Percentiles rank a stretch among this genome's conserved stretches.
These are phyloP conservation scores for Krasilnikovozyma curviuscula DNA, from an alignment of 768 basidiomycete genomes.

Conservation along the genomic window DNA sequence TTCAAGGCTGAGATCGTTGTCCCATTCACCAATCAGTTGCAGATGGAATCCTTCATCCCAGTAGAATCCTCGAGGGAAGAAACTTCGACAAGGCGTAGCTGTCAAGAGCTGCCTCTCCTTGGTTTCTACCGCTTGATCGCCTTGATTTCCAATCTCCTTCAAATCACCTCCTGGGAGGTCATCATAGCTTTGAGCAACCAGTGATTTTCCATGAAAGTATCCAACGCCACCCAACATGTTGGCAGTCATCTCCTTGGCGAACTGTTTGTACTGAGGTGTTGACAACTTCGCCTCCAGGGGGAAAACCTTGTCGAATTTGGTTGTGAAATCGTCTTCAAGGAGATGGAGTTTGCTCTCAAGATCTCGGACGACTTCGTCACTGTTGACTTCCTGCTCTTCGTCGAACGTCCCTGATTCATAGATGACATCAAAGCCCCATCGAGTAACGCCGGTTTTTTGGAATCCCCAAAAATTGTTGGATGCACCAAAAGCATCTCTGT, in stretches of 20 bases:
- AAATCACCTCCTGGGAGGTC: conserved; percentile 35
- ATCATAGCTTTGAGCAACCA: conserved; percentile 83
- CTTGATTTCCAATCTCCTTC: conserved; percentile 29
- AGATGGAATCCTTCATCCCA: conserved; percentile 99
- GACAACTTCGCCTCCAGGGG: too few relatives aligned
- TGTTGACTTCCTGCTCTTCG: conserved; percentile 15
- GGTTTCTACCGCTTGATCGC: conserved; percentile 4
- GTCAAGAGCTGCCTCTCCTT: conserved; percentile 48
- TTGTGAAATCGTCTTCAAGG: too few relatives aligned
- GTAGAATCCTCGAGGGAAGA: conserved; percentile 95
- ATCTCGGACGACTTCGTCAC: not conserved
- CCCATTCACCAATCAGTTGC: conserved; percentile 76
- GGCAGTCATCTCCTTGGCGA: conserved; percentile 75
- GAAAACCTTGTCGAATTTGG: conserved; percentile 51
- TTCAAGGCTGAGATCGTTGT: conserved; percentile 74
- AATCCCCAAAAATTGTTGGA: conserved; percentile 53
- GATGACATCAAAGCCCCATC: conserved; percentile 75
- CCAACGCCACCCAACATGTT: conserved; percentile 85
- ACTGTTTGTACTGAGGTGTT: too few relatives aligned
- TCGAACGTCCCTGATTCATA: conserved; percentile 40
- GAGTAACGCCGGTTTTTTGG: conserved; percentile 66
- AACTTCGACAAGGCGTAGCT: conserved; percentile 84
- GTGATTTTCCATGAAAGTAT: conserved; percentile 80
- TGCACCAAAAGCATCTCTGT: conserved; percentile 39
- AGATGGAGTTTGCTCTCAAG: too few relatives aligned